Base-by-base conservation (phyloP, 2,329 filamentous ascomycete genomes). In the Phyllosticta citriasiana region DNA sequence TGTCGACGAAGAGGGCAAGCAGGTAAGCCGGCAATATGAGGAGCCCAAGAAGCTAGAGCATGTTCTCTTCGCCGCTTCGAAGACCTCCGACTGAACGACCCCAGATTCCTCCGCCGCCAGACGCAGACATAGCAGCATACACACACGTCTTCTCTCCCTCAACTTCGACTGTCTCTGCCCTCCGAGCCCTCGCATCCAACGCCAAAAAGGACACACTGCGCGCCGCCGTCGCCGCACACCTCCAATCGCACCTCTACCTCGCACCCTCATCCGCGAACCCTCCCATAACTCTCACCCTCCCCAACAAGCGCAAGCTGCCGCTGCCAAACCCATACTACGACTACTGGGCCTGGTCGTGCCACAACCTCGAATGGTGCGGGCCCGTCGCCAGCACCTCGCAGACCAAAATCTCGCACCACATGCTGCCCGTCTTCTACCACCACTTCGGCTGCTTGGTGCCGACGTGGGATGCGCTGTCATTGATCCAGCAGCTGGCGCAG, bases 391-490 rank as follows among this genome's bases (percentile, higher is more conserved):
- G 74, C 40, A 82, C 85, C 2, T 78, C 77, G 16, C 73, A 78
- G 26, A 79, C 82, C 3, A 79, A 77, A 58, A 80, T 78, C 63
- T 82, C 81, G 57, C 88, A 91, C 73, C 86, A 88, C 66, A 78
- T 89, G 6, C 79, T 91, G 8, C 88, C 88, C 2, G 77, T 91
- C 19, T 79, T 90, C 60, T 91, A 90, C 80, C 88, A 91, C 74
- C 88, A 91, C 72, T 91, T 91, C 71, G 87, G 87, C 57, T 91
- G 88, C 73, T 82, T 83, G 1, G 84, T 84, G 22, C 88, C 88
- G 0, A 83, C 82, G 9, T 86, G 87, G 71, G 86, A 89, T 66
- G 78, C 82, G 1, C 75, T 91, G 12, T 76, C 81, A 64, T 76
- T 87, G 24, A 78, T 91, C 33, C 79, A 79, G 40, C 76, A 80